Conservation (phyloP, 208 protist genomes). For the Leptomonas seymouri region DNA sequence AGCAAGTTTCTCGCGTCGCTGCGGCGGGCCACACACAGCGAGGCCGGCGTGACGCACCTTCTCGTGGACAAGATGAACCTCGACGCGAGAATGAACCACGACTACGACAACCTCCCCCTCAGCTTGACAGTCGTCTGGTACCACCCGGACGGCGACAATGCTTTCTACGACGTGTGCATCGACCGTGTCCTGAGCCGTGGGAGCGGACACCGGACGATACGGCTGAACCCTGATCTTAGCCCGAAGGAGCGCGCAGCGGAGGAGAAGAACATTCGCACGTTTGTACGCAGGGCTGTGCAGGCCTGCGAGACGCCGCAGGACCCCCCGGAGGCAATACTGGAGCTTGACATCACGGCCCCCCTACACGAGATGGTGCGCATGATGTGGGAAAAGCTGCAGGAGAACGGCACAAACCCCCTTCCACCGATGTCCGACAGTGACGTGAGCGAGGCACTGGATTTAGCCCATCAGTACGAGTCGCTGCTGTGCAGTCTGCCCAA, state of each 20-base stretch:
- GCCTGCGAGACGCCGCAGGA: conserved; percentile 31
- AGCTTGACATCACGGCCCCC: conserved; percentile 41
- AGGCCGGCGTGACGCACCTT: conserved; percentile 41
- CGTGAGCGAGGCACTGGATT: conserved; percentile 9
- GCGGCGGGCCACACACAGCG: conserved; percentile 23
- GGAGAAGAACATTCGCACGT: conserved; percentile 28
- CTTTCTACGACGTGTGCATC: conserved; percentile 39
- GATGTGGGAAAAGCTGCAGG: conserved; percentile 44
- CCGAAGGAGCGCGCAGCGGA: conserved; percentile 13
- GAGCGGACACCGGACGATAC: conserved; percentile 51
- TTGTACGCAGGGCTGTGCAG: conserved; percentile 33
- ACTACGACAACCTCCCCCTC: conserved; percentile 43
- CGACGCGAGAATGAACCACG: conserved; percentile 45
- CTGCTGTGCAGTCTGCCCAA: conserved; percentile 23
- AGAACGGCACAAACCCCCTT: conserved; percentile 34
- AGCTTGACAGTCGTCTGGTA: conserved; percentile 44
- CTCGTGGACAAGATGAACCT: conserved; percentile 84
- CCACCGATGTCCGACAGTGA: conserved; percentile 28
- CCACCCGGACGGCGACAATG: conserved; percentile 47
- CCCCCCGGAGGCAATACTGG: conserved; percentile 25
- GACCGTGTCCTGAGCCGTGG: conserved; percentile 46
- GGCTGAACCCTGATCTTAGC: conserved; percentile 11
- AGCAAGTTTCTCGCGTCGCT: conserved; percentile 47
- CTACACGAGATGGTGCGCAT: conserved; percentile 26
- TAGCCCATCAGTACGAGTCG: conserved; percentile 35